Evolutionary conservation across 805 yeast genomes (phyloP).

Genomic region (Candida awuae): DNA sequence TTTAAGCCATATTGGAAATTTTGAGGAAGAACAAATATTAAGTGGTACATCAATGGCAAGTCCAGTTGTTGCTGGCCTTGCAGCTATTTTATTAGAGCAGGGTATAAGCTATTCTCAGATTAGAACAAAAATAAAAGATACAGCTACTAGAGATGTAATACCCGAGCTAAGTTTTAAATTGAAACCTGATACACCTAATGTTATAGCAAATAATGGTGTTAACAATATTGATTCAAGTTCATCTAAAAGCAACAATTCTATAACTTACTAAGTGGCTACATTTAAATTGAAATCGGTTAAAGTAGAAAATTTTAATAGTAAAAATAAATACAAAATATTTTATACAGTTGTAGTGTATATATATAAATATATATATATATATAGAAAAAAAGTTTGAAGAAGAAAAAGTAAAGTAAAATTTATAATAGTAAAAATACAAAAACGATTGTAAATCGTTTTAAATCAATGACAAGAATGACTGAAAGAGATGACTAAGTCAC

Average conservation of each 20-base stretch:
- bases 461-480: conserved; percentile 24
- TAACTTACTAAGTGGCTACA: too few relatives aligned
- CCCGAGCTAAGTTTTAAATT: conserved; percentile 37
- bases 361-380: too few relatives aligned
- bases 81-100: conserved; percentile 44
- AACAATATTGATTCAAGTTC: background rate
- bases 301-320: too few relatives aligned
- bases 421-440: background rate
- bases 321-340: background rate
- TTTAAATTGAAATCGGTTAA: too few relatives aligned
- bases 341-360: too few relatives aligned
- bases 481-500: conserved; percentile 24
- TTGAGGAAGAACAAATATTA: conserved; percentile 28
- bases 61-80: conserved; percentile 64
- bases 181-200: conserved; percentile 53
- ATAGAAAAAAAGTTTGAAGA: background rate
- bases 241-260: background rate
- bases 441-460: background rate
- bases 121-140: conserved; percentile 33
- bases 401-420: background rate
- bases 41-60: conserved; percentile 83
- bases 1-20: conserved; percentile 29
- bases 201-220: conserved; percentile 33
- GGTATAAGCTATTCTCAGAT: conserved; percentile 41
- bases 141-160: conserved; percentile 42